phyloP scores from a whole-genome alignment of 495 filamentous ascomycete species.

The Penicillium nucicola region DNA sequence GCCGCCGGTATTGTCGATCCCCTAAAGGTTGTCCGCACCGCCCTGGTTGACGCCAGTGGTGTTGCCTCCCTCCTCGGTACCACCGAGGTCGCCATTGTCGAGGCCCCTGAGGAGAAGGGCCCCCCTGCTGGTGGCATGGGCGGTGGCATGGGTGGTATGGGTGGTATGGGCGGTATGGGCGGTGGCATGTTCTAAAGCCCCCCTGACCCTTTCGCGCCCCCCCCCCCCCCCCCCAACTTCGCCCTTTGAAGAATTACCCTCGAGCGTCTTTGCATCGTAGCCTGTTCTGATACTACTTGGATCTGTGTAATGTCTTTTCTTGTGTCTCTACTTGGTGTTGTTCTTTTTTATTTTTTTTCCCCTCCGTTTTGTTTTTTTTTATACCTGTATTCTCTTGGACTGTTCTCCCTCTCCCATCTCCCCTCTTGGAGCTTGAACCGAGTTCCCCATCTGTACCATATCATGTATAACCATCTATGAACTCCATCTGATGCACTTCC shows the following conservation, averaged over 20 bases:
- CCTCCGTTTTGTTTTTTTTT: no score
- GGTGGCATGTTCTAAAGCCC: constrained; percentile 49
- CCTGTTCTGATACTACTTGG: constrained; percentile 27
- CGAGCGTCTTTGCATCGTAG: constrained; percentile 43
- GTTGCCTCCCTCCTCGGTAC: constrained; percentile 96
- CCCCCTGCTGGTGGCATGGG: constrained; percentile 59
- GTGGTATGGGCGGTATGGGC: constrained; percentile 60
- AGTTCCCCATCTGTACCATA: constrained; percentile 28
- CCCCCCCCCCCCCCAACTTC: constrained; percentile 8
- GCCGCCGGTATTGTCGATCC: constrained; percentile 93
- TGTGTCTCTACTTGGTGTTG: constrained; percentile 21
- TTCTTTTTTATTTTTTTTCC: constrained; percentile 23
- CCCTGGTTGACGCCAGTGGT: constrained; percentile 89
- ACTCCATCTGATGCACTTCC: constrained; percentile 11
- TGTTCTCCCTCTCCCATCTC: constrained; percentile 17
- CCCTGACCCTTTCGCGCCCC: constrained; percentile 12
- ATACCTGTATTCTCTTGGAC: constrained; percentile 32
- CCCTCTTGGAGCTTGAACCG: constrained; percentile 19
- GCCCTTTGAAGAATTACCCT: constrained; percentile 22
- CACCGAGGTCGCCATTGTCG: constrained; percentile 95
- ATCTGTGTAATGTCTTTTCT: constrained; percentile 31
- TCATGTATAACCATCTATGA: constrained; percentile 25
- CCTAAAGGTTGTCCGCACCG: constrained; percentile 97
- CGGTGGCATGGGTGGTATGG: constrained; percentile 56
- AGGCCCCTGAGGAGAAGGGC: constrained; percentile 90